These are phyloP conservation scores for Otatea glauca DNA, from an alignment of 176 grass and related monocot species.

Conservation along the genomic window DNA sequence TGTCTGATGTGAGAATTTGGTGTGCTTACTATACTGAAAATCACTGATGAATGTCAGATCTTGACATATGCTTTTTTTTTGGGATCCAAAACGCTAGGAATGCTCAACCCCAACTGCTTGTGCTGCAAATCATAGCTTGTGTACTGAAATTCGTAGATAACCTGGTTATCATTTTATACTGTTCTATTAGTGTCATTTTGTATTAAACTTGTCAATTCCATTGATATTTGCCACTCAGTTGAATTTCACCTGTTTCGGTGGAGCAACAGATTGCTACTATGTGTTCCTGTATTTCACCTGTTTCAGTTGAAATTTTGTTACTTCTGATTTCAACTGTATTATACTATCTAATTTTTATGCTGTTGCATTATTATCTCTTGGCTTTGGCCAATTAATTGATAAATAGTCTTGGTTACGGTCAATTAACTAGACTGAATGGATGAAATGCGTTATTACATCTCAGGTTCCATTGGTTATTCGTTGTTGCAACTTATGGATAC, in stretches of 20 bases:
- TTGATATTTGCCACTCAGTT: not conserved
- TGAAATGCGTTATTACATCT: not conserved
- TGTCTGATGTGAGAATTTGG: not conserved
- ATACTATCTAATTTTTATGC: too few species aligned
- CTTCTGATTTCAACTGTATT: too few species aligned
- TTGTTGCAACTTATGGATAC: not conserved
- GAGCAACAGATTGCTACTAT: not conserved
- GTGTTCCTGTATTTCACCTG: not conserved
- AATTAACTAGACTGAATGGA: not conserved
- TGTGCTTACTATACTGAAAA: not conserved
- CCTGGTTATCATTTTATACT: too few species aligned
- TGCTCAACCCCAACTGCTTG: not conserved
- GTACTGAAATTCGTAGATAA: not conserved
- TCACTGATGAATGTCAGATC: not conserved
- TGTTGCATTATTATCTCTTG: too few species aligned
- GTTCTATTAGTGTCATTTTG: not conserved
- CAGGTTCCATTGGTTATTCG: not conserved
- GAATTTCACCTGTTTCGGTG: not conserved
- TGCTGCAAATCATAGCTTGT: not conserved
- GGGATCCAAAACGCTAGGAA: not conserved
- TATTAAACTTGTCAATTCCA: not conserved
- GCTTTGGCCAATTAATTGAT: not conserved
- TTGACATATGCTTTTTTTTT: not conserved
- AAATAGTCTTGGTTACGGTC: not conserved
- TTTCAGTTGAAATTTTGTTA: too few species aligned